A percentile compares a stretch with the other conserved stretches of the same genome.
These are phyloP conservation scores for Pseudotsuga menziesii DNA, from an alignment of 75 land plant genomes.

Conservation along the genomic window DNA sequence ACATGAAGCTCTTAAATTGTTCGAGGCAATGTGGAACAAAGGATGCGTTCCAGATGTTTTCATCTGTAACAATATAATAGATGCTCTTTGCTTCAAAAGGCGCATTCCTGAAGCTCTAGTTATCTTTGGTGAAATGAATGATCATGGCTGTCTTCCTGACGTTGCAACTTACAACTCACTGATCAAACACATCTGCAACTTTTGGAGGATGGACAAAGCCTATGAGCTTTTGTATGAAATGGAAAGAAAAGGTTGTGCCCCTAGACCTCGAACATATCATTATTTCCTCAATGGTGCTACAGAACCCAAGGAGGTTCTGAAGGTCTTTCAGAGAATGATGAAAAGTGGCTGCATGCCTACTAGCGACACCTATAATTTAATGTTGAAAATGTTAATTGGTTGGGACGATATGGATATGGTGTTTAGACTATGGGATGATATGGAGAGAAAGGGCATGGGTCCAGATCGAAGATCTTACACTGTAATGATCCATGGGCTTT, in stretches of 20 bases:
- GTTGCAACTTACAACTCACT: slow-evolving; percentile 53
- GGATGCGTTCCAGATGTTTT: slow-evolving; percentile 52
- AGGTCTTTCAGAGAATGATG: slow-evolving; percentile 40
- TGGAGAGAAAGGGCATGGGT: slow-evolving; percentile 51
- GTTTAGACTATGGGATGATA: slow-evolving; percentile 31
- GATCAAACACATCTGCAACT: slow-evolving; percentile 58
- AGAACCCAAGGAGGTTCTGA: slow-evolving; percentile 32
- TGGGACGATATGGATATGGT: slow-evolving; percentile 29
- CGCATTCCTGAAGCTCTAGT: slow-evolving; percentile 46
- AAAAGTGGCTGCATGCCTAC: slow-evolving; percentile 37
- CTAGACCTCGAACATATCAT: slow-evolving; percentile 42
- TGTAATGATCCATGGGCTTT: slow-evolving; percentile 52
- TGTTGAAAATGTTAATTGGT: slow-evolving; percentile 35
- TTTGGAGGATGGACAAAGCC: slow-evolving; percentile 57
- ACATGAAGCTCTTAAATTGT: slow-evolving; percentile 47
- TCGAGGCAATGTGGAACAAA: slow-evolving; percentile 55
- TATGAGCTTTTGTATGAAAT: slow-evolving; percentile 59
- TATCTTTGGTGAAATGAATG: slow-evolving; percentile 50
- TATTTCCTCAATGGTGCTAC: slow-evolving; percentile 30
- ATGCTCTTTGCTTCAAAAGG: slow-evolving; percentile 65
- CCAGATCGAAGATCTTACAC: slow-evolving; percentile 61
- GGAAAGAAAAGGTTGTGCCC: slow-evolving; percentile 42
- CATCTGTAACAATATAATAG: slow-evolving; percentile 59
- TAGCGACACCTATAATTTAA: slow-evolving; percentile 40
- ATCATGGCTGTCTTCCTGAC: slow-evolving; percentile 41